Conservation (phyloP, 805 yeast genomes). For the Myxozyma vanderwaltii region DNA sequence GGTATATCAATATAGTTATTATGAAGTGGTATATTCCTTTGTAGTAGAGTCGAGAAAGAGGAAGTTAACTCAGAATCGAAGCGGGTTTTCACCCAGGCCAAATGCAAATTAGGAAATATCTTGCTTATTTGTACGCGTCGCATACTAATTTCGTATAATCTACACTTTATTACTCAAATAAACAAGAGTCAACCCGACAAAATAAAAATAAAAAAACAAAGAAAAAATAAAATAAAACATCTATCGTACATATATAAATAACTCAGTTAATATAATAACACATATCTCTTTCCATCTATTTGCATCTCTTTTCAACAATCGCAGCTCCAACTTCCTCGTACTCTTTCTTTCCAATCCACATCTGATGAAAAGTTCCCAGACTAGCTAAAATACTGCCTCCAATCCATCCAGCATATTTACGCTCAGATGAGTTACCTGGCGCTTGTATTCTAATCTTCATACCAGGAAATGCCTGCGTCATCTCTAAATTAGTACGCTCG, state of each 20-base stretch:
- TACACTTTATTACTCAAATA: slow-evolving; percentile 3
- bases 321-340: slow-evolving; percentile 62
- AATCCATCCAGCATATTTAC: slow-evolving; percentile 64
- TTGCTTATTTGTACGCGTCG: no score
- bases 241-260: slow-evolving; percentile 15
- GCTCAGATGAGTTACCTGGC: slow-evolving; percentile 52
- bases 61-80: neutral
- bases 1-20: neutral
- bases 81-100: no score
- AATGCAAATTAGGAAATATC: neutral
- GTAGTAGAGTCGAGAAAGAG: neutral
- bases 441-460: slow-evolving; percentile 47
- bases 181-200: no score
- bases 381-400: slow-evolving; percentile 73
- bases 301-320: slow-evolving; percentile 45
- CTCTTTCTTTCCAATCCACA: slow-evolving; percentile 63
- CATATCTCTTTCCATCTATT: slow-evolving; percentile 30
- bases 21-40: neutral
- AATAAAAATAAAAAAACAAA: no score
- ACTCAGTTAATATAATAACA: neutral
- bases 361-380: slow-evolving; percentile 57
- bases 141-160: neutral
- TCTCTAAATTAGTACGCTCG: slow-evolving; percentile 57
- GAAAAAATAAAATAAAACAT: neutral
- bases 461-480: slow-evolving; percentile 57